Evolutionary conservation across 1,284 basidiomycete species (phyloP).

Genomic region (Limonomyces culmigenus): DNA sequence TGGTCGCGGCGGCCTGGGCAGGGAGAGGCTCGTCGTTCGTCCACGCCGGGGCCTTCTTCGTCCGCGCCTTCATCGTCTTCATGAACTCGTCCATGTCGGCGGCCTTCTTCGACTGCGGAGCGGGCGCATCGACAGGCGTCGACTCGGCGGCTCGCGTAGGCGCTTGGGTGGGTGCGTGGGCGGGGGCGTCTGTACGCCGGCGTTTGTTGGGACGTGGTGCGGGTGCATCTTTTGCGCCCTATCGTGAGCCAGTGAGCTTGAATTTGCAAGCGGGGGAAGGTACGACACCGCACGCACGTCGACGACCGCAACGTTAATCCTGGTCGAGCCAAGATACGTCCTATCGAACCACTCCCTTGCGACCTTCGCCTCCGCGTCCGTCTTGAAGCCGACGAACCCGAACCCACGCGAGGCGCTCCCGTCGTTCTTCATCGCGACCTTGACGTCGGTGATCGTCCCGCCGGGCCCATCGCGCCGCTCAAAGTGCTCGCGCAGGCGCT

Average conservation of each 20-base stretch:
- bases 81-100: conserved; percentile 39
- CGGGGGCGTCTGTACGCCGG: conserved; percentile 29
- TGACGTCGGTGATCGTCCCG: conserved; percentile 74
- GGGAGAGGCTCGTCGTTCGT: conserved; percentile 28
- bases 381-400: conserved; percentile 87
- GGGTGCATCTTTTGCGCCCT: conserved; percentile 54
- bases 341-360: conserved; percentile 79
- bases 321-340: conserved; percentile 63
- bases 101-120: conserved; percentile 13
- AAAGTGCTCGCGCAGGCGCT: conserved; percentile 57
- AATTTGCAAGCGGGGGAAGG: neutral
- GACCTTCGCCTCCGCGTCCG: conserved; percentile 55
- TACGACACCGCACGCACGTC: conserved; percentile 32
- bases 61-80: conserved; percentile 43
- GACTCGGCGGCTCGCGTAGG: conserved; percentile 5
- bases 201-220: conserved; percentile 52
- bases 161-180: conserved; percentile 8
- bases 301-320: conserved; percentile 64
- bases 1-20: conserved; percentile 12
- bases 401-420: conserved; percentile 69
- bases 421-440: conserved; percentile 62
- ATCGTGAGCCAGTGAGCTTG: conserved; percentile 2
- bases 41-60: conserved; percentile 48
- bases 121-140: conserved; percentile 7
- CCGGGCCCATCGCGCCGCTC: conserved; percentile 41